Conservation (phyloP, 257 asterid genomes). For the Nicotiana undulata region DNA sequence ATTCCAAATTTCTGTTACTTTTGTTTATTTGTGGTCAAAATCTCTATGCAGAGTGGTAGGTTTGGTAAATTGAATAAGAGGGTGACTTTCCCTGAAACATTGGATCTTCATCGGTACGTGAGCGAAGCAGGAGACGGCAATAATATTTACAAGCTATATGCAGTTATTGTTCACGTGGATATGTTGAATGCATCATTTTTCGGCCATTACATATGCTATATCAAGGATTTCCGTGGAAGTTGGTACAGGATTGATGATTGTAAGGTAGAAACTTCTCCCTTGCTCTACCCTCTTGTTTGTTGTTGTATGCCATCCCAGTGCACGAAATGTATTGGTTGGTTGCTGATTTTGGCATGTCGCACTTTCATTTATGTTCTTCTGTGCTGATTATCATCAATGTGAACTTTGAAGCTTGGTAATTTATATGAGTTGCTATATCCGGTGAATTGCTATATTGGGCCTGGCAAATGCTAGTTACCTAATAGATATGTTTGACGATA, state of each 20-base stretch:
- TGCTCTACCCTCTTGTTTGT: not conserved
- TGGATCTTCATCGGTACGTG: conserved; percentile 78
- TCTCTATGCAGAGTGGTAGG: conserved; percentile 72
- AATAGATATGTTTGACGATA: not conserved
- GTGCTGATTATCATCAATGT: not conserved
- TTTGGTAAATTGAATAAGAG: conserved; percentile 95
- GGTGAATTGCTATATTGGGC: not conserved
- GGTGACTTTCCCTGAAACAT: conserved; percentile 79
- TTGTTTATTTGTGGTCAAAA: not conserved
- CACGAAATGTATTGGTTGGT: not conserved
- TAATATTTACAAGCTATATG: conserved; percentile 79
- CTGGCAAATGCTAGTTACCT: not conserved
- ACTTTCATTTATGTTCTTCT: not conserved
- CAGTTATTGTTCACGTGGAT: conserved; percentile 93
- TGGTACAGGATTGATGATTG: conserved; percentile 94
- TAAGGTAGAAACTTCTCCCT: conserved; percentile 42
- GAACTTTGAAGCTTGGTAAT: not conserved
- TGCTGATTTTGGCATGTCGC: not conserved
- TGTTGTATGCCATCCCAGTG: not conserved
- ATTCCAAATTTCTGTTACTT: not conserved
- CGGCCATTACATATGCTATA: conserved; percentile 94
- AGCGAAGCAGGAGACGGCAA: conserved; percentile 55
- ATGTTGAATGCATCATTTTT: conserved; percentile 96
- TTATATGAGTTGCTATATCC: not conserved
- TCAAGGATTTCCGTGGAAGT: conserved; percentile 70